Conservation (phyloP, 2,329 filamentous ascomycete species). For the Corynespora cassiicola region DNA sequence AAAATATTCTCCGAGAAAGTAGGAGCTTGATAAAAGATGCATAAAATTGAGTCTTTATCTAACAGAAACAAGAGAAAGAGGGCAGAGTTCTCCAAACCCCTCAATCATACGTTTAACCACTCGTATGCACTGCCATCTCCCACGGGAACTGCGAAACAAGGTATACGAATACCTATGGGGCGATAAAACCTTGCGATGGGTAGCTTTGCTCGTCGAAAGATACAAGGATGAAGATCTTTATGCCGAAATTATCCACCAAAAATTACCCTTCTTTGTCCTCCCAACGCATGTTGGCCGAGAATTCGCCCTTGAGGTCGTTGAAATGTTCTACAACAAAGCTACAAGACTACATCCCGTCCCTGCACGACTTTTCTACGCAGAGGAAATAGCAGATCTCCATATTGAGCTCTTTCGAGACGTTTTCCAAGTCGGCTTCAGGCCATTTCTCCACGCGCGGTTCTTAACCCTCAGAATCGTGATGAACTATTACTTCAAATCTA, state of each 20-base stretch:
- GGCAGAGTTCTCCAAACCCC: not conserved
- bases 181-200: not conserved
- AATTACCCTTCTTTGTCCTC: not conserved
- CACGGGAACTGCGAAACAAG: slow-evolving; percentile 4
- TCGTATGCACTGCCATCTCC: not conserved
- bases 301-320: slow-evolving; percentile 2
- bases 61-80: too few relatives aligned
- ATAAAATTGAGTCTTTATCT: too few relatives aligned
- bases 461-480: not conserved
- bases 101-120: slow-evolving; percentile 1
- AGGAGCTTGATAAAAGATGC: too few relatives aligned
- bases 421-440: slow-evolving; percentile 5
- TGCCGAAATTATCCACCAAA: too few relatives aligned
- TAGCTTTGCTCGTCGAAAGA: not conserved
- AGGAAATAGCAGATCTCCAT: not conserved
- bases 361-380: not conserved
- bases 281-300: slow-evolving; percentile 1
- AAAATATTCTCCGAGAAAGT: too few relatives aligned
- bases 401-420: not conserved
- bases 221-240: too few relatives aligned
- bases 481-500: not conserved
- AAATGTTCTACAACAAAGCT: slow-evolving; percentile 5
- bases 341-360: too few relatives aligned
- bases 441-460: not conserved
- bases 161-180: slow-evolving; percentile 1